phyloP scores from a whole-genome alignment of 2,329 filamentous ascomycete genomes.

The Hypoxylon sp. region DNA sequence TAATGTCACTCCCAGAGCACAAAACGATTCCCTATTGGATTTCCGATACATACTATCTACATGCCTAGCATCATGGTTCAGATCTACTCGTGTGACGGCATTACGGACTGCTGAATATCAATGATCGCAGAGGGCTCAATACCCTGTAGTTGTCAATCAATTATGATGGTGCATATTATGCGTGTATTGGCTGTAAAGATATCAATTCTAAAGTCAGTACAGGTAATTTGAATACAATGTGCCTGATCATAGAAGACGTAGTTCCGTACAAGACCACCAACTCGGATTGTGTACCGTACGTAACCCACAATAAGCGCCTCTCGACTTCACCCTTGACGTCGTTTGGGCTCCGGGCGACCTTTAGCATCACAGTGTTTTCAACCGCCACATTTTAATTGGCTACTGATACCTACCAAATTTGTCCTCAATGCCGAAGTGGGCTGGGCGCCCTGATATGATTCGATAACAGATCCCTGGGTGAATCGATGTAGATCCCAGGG shows the following conservation, averaged over 20 bases:
- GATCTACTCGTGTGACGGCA: not conserved
- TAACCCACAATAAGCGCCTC: slow-evolving; percentile 26
- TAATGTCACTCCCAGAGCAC: not conserved
- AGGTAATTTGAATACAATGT: not conserved
- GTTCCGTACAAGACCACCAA: not conserved
- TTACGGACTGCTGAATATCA: too few species aligned
- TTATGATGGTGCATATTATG: not conserved
- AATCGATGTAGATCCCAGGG: slow-evolving; percentile 39
- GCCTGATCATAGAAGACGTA: not conserved
- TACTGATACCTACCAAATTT: slow-evolving; percentile 37
- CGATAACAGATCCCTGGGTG: slow-evolving; percentile 37
- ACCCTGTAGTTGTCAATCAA: not conserved
- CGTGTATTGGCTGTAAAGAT: not conserved
- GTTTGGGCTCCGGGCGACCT: slow-evolving; percentile 34
- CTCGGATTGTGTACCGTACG: slow-evolving; percentile 5
- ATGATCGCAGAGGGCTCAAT: not conserved
- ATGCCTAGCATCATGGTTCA: not conserved
- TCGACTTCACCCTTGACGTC: slow-evolving; percentile 21
- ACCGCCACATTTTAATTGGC: slow-evolving; percentile 40
- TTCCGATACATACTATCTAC: not conserved
- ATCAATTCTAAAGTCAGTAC: not conserved
- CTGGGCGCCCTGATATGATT: slow-evolving; percentile 32
- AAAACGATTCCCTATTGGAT: not conserved
- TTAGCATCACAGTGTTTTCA: slow-evolving; percentile 42
- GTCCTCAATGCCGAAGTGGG: slow-evolving; percentile 37